A percentile compares a stretch with the other conserved stretches of the same genome.
phyloP scores from a whole-genome alignment of 1,284 basidiomycete species.

The Boletus albobrunnescens region DNA sequence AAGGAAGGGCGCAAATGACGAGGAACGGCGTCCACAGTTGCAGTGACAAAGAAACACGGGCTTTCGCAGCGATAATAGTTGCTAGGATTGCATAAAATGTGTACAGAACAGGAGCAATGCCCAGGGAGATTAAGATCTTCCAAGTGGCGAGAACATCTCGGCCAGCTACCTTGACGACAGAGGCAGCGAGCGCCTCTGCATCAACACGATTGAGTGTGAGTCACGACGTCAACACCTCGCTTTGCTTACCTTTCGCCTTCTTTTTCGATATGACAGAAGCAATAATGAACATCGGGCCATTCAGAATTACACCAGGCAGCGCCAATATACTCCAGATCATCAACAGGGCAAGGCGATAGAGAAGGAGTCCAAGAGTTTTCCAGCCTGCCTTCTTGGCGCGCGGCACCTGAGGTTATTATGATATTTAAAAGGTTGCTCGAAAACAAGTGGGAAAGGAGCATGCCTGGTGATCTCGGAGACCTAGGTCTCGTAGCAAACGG shows the following conservation, averaged over 20 bases:
- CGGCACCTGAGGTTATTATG: constrained; percentile 53
- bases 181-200: constrained; percentile 92
- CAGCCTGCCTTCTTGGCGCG: constrained; percentile 81
- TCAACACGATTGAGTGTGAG: constrained; percentile 5
- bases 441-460: not conserved
- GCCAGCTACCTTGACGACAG: constrained; percentile 92
- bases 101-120: constrained; percentile 87
- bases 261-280: constrained; percentile 85
- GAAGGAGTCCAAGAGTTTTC: constrained; percentile 84
- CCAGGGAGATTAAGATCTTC: constrained; percentile 96
- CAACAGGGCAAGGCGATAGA: constrained; percentile 82
- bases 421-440: not conserved
- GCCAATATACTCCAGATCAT: constrained; percentile 84
- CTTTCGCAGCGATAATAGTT: constrained; percentile 71
- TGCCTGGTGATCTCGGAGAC: constrained; percentile 97
- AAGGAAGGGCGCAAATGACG: constrained; percentile 74
- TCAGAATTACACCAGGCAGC: constrained; percentile 91
- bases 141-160: constrained; percentile 96
- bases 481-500: constrained; percentile 84
- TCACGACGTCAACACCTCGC: not conserved
- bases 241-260: constrained; percentile 81
- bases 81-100: constrained; percentile 79
- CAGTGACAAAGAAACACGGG: constrained; percentile 61
- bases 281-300: constrained; percentile 91
- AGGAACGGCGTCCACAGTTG: constrained; percentile 78